Evolutionary conservation across 2,329 filamentous ascomycete species (phyloP).

Genomic region (Aspergillus uvarum): DNA sequence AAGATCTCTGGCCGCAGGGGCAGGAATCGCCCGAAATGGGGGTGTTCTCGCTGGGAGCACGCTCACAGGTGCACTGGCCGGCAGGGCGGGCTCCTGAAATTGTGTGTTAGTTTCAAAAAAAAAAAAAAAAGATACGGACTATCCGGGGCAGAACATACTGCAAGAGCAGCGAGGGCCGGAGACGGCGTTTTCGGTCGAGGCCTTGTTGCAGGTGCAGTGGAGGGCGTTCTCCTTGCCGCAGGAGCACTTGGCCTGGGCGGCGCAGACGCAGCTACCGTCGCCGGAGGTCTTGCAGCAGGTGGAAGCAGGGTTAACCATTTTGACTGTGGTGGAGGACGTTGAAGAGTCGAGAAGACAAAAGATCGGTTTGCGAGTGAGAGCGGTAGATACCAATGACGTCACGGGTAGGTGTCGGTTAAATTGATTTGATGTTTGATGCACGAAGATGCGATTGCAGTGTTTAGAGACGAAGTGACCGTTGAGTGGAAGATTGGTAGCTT

Average conservation of each 20-base stretch:
- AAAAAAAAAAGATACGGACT: background rate
- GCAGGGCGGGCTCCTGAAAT: constrained; percentile 65
- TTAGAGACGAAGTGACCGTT: background rate
- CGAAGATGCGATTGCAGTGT: background rate
- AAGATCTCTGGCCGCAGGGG: constrained; percentile 72
- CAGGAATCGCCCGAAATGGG: constrained; percentile 62
- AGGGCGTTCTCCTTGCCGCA: constrained; percentile 87
- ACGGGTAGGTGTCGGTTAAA: background rate
- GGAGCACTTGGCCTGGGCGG: constrained; percentile 68
- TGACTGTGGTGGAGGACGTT: constrained; percentile 17
- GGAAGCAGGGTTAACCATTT: constrained; percentile 48
- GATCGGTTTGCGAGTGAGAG: background rate
- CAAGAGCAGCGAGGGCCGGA: constrained; percentile 78
- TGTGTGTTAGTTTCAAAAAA: constrained; percentile 1
- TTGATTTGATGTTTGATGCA: background rate
- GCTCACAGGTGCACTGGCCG: constrained; percentile 78
- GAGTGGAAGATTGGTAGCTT: background rate
- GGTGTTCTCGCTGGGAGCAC: constrained; percentile 69
- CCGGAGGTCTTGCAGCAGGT: constrained; percentile 61
- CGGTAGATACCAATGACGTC: constrained; percentile 5
- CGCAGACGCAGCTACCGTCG: constrained; percentile 56
- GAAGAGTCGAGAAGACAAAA: constrained; percentile 5
- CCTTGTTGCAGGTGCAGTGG: constrained; percentile 80
- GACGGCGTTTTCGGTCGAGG: constrained; percentile 70
- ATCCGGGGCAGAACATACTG: constrained; percentile 50